A percentile compares a stretch with the other conserved stretches of the same genome.
Evolutionary conservation across 2,329 filamentous ascomycete genomes (phyloP).

Genomic region (Colletotrichum gigasporum): DNA sequence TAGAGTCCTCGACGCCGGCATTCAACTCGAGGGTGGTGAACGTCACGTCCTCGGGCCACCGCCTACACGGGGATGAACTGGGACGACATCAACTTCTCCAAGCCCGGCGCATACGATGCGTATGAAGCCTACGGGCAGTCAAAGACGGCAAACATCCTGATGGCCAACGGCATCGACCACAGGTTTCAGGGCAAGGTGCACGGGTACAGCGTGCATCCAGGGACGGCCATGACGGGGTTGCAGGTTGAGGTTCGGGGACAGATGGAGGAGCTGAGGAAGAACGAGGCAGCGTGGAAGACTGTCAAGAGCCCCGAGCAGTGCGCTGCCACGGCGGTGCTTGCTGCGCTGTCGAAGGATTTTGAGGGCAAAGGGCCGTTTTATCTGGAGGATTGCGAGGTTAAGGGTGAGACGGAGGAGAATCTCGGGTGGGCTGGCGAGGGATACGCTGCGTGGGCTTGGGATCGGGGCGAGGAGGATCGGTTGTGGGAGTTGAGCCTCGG

Average conservation of each 20-base stretch:
- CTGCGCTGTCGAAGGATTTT: slow-evolving; percentile 49
- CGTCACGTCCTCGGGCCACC: slow-evolving; percentile 54
- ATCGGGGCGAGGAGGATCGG: background rate
- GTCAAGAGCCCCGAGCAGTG: slow-evolving; percentile 47
- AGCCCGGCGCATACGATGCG: background rate
- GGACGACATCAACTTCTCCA: slow-evolving; percentile 31
- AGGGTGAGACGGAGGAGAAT: background rate
- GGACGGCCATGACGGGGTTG: background rate
- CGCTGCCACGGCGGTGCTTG: slow-evolving; percentile 56
- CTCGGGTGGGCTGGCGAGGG: background rate
- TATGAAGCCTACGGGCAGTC: slow-evolving; percentile 50
- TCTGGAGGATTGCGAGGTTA: slow-evolving; percentile 46
- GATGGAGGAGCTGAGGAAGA: background rate
- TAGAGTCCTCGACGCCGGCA: slow-evolving; percentile 45
- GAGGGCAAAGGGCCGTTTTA: slow-evolving; percentile 56
- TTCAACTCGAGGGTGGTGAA: slow-evolving; percentile 57
- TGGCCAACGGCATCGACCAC: slow-evolving; percentile 57
- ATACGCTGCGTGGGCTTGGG: background rate
- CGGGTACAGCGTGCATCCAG: background rate
- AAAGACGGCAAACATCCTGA: slow-evolving; percentile 58
- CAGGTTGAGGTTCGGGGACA: background rate
- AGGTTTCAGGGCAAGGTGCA: background rate
- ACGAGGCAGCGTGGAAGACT: background rate
- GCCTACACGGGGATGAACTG: slow-evolving; percentile 40
- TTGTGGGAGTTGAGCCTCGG: background rate